phyloP scores from a whole-genome alignment of 169 alveolate genomes.

The Eimeria tenella region DNA sequence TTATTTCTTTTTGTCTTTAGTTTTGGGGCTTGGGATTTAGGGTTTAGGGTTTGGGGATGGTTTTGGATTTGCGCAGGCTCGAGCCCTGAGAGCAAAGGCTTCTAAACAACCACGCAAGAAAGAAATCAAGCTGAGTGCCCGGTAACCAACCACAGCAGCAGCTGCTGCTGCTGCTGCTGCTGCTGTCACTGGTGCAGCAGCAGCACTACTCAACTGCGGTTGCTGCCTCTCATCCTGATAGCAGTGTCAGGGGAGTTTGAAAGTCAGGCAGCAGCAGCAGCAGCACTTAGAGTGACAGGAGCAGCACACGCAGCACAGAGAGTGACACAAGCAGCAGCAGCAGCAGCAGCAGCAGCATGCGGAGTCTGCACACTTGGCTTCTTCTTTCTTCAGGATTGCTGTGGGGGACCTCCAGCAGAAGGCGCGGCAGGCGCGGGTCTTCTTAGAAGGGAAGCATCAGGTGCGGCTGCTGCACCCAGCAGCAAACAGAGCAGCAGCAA shows the following conservation, averaged over 20 bases:
- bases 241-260: no score
- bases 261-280: no score
- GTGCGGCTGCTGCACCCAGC: background rate
- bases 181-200: no score
- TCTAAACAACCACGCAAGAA: background rate
- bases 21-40: no score
- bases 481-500: no score
- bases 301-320: background rate
- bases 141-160: background rate
- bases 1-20: no score
- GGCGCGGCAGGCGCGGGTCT: background rate
- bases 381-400: background rate
- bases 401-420: constrained; percentile 43
- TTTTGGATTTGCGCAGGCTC: background rate
- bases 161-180: no score
- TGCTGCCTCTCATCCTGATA: no score
- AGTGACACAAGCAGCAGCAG: background rate
- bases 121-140: constrained; percentile 30
- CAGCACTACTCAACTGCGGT: no score
- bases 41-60: background rate
- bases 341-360: background rate
- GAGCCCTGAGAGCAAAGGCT: background rate
- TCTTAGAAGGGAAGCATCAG: constrained; percentile 10
- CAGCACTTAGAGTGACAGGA: no score
- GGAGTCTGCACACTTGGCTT: background rate